Base-by-base conservation (phyloP, 805 yeast species). In the Sugiyamaella lignohabitans region DNA sequence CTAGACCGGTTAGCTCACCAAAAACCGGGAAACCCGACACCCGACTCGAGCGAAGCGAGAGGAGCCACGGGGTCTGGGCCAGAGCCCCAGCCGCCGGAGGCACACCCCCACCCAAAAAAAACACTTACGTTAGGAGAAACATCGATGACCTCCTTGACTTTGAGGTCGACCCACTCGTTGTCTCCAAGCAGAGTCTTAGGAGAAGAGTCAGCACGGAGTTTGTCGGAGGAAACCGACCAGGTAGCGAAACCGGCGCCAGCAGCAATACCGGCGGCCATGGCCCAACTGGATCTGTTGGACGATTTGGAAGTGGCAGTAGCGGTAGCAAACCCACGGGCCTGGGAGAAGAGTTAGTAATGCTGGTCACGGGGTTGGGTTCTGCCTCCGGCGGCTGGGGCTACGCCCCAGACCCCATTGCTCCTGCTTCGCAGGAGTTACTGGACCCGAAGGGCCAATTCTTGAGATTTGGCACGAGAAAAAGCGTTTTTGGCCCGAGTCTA, bases 241-340 rank as follows among this genome's bases (percentile, higher is more conserved):
- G 64, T 61, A 52, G 58, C 53, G 52, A 49, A 53, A 40, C 59
- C 54, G 14, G 62, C 67, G 11, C 79, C 79, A 34, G 73, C 75
- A 4, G 75, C 68, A 40, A 78, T 76, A 38, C 63, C 54, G 35
- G 74, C 57, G 22, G 73, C 73, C 40, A 72, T 56, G 20, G 67
- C 43, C 54, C 54, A 49, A 24, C 40, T 39, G 43, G 49, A 16
- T 8, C 14, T 27, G 36, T 40, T 43, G 35, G 56, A 19, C 6
- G 52, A 14, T 16, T 40, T 29, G 30, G 39, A 18, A 3, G 40
- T 27, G 6, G 37, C n/a, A 21, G 46, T 36, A 27, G 37, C 27
- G 6, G 50, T 38, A 10, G 51, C 35, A 20, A 46, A 41, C 5
- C 47, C 52, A 23, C 52, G 52, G 29, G 35, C n/a, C 43, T 40